Evolutionary conservation across 2,329 filamentous ascomycete species (phyloP), one percentile per base, ranked within the genome.

Genomic region (Trichoderma simmonsii): DNA sequence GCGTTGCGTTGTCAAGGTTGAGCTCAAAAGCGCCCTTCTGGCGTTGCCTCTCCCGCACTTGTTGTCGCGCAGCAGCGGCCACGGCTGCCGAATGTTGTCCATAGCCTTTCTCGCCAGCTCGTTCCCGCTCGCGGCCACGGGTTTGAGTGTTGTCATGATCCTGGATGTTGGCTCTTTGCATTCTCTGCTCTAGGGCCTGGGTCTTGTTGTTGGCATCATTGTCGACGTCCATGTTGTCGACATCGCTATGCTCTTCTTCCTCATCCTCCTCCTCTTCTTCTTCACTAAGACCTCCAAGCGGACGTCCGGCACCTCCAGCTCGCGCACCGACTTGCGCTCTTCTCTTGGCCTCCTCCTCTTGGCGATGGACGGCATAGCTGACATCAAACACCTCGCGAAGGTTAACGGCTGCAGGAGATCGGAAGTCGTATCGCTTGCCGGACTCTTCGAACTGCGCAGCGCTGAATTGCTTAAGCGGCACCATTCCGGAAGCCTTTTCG

Each of bases 361-460:
- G 94, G 61, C 96, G 88, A 80, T 98, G 96, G 9, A 99, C 96
- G 9, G 96, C 95, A 78, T 99, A 99, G n/a, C 94, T 92, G 63
- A 99, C 95, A 78, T 99, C 96, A 76, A 99, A 99, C 3, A 98
- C 95, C 82, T 99, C 96, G 73, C 96, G 93, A 14, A 99, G 85
- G 80, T 98, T 98, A 82, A 99, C 92, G 3, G 94, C 95, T 65
- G 95, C 96, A 0, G 96, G 96, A 0, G 95, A 98, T 72, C 96
- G 90, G 90, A 98, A 99, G 81, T 99, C 96, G 83, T 92, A 90
- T 21, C 93, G 90, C 74, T 89, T 91, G 32, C 92, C 91, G 48
- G 85, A 82, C 39, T 89, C 87, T 57, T 85, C 82, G 18, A 89
- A 79, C 64, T 85, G 85, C 56, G 83, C 79, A 0, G 87, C 82